Percentiles rank a stretch among this genome's conserved stretches.
phyloP scores from a whole-genome alignment of 331 rosid species.

The Cydonia oblonga region DNA sequence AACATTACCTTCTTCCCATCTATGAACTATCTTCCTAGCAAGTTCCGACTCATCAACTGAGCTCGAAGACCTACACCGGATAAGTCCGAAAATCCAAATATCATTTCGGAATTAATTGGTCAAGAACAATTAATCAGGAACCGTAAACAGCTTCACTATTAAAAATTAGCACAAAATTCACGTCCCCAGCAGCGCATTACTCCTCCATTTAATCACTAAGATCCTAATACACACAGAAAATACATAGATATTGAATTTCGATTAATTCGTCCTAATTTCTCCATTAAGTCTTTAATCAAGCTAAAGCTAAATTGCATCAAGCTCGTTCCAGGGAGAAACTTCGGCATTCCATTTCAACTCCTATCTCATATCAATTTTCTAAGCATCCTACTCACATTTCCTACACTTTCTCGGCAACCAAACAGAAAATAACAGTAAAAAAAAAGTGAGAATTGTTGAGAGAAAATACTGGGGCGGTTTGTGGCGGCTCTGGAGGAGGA shows the following conservation, averaged over 20 bases:
- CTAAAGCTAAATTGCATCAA: not conserved
- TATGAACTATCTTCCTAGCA: slow-evolving; percentile 57
- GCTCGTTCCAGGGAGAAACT: not conserved
- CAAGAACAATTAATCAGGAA: not conserved
- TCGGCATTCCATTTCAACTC: not conserved
- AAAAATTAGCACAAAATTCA: not conserved
- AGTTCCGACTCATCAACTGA: slow-evolving; percentile 80
- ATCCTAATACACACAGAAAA: not conserved
- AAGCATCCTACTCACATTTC: not conserved
- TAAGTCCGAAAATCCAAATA: not conserved
- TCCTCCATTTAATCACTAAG: not conserved
- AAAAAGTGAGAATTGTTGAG: not conserved
- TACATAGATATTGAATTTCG: not conserved
- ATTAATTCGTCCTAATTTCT: not conserved
- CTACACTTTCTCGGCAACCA: slow-evolving; percentile 12
- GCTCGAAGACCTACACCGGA: slow-evolving; percentile 37
- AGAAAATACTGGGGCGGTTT: slow-evolving; percentile 35
- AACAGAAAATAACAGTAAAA: not conserved
- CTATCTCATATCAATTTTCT: not conserved
- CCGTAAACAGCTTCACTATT: not conserved
- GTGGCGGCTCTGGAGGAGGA: slow-evolving; percentile 48
- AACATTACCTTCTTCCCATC: slow-evolving; percentile 81
- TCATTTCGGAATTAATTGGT: not conserved
- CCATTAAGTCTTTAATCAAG: not conserved
- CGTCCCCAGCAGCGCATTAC: not conserved